Conservation (phyloP, 1,139 yeast species). For the Petasospora rhodanensis region DNA sequence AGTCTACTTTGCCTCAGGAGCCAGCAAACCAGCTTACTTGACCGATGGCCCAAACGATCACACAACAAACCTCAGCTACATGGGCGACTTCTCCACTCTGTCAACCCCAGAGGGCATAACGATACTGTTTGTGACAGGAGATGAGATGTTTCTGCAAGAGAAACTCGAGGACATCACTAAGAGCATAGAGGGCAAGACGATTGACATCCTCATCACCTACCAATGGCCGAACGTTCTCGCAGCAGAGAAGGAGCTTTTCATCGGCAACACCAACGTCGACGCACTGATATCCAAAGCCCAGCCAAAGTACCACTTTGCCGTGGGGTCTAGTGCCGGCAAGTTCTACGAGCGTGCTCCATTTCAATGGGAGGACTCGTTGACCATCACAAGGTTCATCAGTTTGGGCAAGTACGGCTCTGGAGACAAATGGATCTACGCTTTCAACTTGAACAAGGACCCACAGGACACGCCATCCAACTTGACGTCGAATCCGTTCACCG, state of each 20-base stretch:
- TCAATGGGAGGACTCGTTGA: constrained; percentile 37
- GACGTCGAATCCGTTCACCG: constrained; percentile 37
- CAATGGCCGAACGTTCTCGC: constrained; percentile 60
- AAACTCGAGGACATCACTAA: constrained; percentile 21
- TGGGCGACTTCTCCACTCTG: constrained; percentile 36
- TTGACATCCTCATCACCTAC: constrained; percentile 56
- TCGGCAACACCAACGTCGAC: constrained; percentile 39
- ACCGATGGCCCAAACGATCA: constrained; percentile 6
- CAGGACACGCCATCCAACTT: constrained; percentile 21
- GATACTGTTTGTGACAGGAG: constrained; percentile 42
- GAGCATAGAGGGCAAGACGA: constrained; percentile 17
- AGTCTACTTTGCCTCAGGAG: constrained; percentile 30
- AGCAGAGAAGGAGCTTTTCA: constrained; percentile 28
- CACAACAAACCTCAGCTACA: constrained; percentile 21
- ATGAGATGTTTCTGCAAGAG: constrained; percentile 23
- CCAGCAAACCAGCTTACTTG: not conserved
- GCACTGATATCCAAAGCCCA: constrained; percentile 36
- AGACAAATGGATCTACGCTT: constrained; percentile 73
- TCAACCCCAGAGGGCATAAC: constrained; percentile 42
- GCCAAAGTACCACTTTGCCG: constrained; percentile 66
- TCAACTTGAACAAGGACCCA: constrained; percentile 34
- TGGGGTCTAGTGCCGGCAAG: constrained; percentile 44
- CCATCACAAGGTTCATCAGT: constrained; percentile 58
- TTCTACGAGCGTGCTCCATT: constrained; percentile 59
- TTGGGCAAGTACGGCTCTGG: constrained; percentile 52